These are phyloP conservation scores for Solanum chmielewskii DNA, from an alignment of 257 asterid species.

Conservation along the genomic window DNA sequence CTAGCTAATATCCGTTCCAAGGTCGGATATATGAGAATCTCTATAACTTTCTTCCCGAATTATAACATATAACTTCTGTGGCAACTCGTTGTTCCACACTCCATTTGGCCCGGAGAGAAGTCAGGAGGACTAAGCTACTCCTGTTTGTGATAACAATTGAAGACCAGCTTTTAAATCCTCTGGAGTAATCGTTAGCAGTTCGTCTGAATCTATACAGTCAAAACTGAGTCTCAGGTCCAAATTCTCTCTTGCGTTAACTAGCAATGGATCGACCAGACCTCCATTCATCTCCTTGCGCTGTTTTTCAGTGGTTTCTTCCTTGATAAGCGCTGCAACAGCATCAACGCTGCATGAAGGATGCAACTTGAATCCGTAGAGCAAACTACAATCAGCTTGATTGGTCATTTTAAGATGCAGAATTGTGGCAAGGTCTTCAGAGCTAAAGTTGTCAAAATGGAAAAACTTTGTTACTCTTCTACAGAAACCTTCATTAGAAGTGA, in stretches of 20 bases:
- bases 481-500: constrained; percentile 78
- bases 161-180: constrained; percentile 76
- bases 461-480: constrained; percentile 88
- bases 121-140: background rate
- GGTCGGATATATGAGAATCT: background rate
- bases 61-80: background rate
- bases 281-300: constrained; percentile 93
- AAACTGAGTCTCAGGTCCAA: constrained; percentile 69
- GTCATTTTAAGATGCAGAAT: constrained; percentile 69
- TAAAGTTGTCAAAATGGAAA: constrained; percentile 75
- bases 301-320: constrained; percentile 44
- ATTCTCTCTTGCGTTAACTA: constrained; percentile 70
- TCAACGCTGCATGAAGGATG: constrained; percentile 50
- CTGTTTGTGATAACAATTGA: constrained; percentile 36
- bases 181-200: constrained; percentile 53
- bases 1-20: background rate
- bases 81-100: background rate
- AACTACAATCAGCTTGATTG: constrained; percentile 32
- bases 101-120: background rate
- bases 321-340: constrained; percentile 48
- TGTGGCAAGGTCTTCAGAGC: constrained; percentile 52
- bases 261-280: constrained; percentile 69
- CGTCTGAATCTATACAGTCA: constrained; percentile 55
- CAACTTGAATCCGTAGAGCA: constrained; percentile 70
- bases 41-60: background rate